Evolutionary conservation across 805 yeast genomes (phyloP), one percentile per base, ranked within the genome.

Genomic region (Cephaloascus albidus): DNA sequence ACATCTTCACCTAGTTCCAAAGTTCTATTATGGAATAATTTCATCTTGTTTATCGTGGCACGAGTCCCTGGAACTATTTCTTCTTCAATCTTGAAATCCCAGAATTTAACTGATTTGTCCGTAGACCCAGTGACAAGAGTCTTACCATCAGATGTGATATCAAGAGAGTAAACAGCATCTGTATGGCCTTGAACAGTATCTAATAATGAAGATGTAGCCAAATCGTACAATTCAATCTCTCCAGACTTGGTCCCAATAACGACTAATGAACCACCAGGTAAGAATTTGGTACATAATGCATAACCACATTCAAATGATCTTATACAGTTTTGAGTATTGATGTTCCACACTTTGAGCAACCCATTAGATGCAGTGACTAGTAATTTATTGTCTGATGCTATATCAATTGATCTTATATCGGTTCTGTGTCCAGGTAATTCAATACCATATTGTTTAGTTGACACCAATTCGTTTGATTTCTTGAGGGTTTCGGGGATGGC

Each of bases 291-390:
- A 43, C 86, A 73, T 38, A 93, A 65, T 1, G 95, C 85, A 56
- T 90, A 87, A 2, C 96, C 97, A 46, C 94, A 76, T 28, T 81
- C 89, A 53, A 93, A 84, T 0, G 95, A 83, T 53, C 98, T 72
- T 37, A 93, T 70, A 49, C 96, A 90, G 44, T 78, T 74, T 16
- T 65, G 68, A 1, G 90, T 78, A 45, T 70, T 70, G 20, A 83
- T 56, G 53, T 93, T 93, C 96, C 96, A 89, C 18, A 93, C 70
- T 54, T 93, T 93, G 45, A 93, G 62, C 47, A 77, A 74, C 18
- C 97, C 97, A 53, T 88, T 87, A 3, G 96, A 83, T 1, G 96
- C 96, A 2, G 96, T 82, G 3, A 88, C 94, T 33, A 90, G 63
- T 42, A 93, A 63, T 54, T 77, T 78, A 55, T 81, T 77, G 61